Conservation (phyloP, 768 basidiomycete species). For the Mycena vitilis region DNA sequence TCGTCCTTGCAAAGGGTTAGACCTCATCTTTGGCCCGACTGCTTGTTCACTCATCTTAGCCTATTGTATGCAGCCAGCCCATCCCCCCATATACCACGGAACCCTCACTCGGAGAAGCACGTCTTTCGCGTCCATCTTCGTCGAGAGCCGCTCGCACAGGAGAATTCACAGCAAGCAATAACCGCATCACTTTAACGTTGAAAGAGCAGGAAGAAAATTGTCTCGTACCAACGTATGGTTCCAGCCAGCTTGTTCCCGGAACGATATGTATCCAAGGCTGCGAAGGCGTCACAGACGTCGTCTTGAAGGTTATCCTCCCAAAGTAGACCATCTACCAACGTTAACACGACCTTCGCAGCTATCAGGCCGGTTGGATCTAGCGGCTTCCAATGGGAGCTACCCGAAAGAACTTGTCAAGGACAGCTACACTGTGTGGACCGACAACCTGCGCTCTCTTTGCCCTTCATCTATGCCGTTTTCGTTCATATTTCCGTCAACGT, state of each 20-base stretch:
- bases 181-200: constrained; percentile 39
- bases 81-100: constrained; percentile 25
- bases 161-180: constrained; percentile 34
- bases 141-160: constrained; percentile 26
- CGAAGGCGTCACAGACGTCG: constrained; percentile 37
- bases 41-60: background rate
- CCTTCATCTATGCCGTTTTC: constrained; percentile 24
- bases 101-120: constrained; percentile 26
- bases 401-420: constrained; percentile 22
- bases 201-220: constrained; percentile 39
- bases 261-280: constrained; percentile 38
- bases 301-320: constrained; percentile 37
- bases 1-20: constrained; percentile 5
- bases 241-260: constrained; percentile 38
- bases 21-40: too few relatives aligned
- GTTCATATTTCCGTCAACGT: constrained; percentile 28
- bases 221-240: constrained; percentile 39
- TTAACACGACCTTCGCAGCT: constrained; percentile 4
- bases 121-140: constrained; percentile 18
- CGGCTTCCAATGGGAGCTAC: constrained; percentile 16
- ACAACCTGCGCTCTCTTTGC: constrained; percentile 14
- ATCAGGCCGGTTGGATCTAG: constrained; percentile 27
- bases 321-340: background rate
- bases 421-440: constrained; percentile 28
- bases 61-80: background rate